Base-by-base conservation (phyloP, 2,329 filamentous ascomycete species). In the Lithohypha guttulata region DNA sequence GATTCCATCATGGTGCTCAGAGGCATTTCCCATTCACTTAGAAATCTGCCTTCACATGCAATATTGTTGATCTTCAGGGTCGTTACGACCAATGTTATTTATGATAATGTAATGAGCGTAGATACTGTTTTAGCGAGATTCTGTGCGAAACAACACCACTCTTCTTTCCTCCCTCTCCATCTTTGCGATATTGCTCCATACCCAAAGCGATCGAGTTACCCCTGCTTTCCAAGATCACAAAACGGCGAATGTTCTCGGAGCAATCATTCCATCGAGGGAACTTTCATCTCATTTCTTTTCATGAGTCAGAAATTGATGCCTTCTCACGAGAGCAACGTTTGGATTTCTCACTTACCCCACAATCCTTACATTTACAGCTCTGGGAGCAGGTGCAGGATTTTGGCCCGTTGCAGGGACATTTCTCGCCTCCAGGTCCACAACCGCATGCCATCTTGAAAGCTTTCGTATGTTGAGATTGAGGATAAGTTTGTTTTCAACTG, bases 341-440 rank as follows among this genome's bases (percentile, higher is more conserved):
- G 27, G 27, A 13, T 29, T 35, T 35, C 22, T 15, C 13, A 35
- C 33, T 20, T 23, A 35, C 33, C 22, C 33, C 33, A 23, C 33
- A 35, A 35, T 23, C 22, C 33, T 35, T 35, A 23, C 33, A 35
- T 25, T 35, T 18, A 23, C 33, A 35, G 33, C 17, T 35, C 33
- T 35, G 33, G 33, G 18, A 20, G 20, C 33, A 35, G 20, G 33
- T 22, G 33, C 33, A 35, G 13, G 33, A 22, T 23, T 35, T 20
- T 15, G 33, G 17, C n/a, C 33, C 33, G 25, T 21, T 22, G 33
- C 33, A 35, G 17, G 17, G 17, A 23, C 33, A 35, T 25, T 35
- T 35, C 33, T 35, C 33, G 13, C 33, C 33, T 10, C 33, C 33
- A 22, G 33, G 20, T 22, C 33, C 33, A 23, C 33, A 35, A 13